Base-by-base conservation (phyloP, 805 yeast genomes). In the Wickerhamiella siamensis region DNA sequence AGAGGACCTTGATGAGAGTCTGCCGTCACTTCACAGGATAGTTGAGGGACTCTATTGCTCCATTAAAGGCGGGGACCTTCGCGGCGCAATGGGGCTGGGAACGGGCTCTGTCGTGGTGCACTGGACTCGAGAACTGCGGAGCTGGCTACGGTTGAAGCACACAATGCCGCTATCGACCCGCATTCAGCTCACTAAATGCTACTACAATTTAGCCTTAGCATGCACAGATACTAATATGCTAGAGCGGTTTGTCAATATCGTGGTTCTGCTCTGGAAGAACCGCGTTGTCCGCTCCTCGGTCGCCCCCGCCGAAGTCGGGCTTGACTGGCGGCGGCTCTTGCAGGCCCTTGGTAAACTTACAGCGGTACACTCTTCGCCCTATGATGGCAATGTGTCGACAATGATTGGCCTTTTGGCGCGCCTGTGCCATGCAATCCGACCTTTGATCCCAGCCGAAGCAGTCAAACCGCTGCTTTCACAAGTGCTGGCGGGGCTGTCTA, bases 111-210 rank as follows among this genome's bases (percentile, higher is more conserved):
- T 77, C 36, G 79, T 84, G 5, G 70, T 78, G 41, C 82, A 79
- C 44, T 87, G 95, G 94, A 79, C 95, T 0, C 77, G 79, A 41
- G 96, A 86, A 57, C 67, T 88, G 47, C 71, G 74, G 39, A 77
- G 79, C 33, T 79, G 95, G 72, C 58, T 84, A 41, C 72, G 72
- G 51, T 77, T 80, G 75, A 82, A 83, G 51, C 75, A 80, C 52
- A 80, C 79, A 40, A 69, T 88, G 63, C 96, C 98, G 0, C 51
- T 83, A 10, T 49, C 66, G 1, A 59, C 77, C 37, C 70, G 86
- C 41, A 67, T 75, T 18, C 63, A 72, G 1, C 65, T 88, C 33
- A 75, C 83, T 1, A 65, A 66, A 42, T 81, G 83, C 1, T 87
- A 74, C 55, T 86, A 75, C 53, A 73, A 80, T 15, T 65, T 91